Base-by-base conservation (phyloP, 108 stramenopile genomes). In the Nitzschia sp. region DNA sequence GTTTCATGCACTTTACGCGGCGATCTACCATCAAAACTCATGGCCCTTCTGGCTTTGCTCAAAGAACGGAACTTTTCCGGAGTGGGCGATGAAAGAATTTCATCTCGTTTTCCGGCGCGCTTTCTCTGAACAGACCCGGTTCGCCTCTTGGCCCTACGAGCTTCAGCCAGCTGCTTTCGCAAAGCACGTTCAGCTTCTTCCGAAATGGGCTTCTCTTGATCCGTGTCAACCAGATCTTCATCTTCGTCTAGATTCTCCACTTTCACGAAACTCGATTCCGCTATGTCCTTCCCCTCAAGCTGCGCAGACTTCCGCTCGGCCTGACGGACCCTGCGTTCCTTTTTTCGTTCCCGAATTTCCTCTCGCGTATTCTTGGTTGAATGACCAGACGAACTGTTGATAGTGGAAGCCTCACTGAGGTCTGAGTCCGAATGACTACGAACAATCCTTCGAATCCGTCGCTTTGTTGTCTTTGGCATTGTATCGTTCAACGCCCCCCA, bases 341-440 rank as follows among this genome's bases (percentile, higher is more conserved):
- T 17, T 4, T 51, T 51, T 51, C 49, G 11, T 4, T 9, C 49
- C n/a, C n/a, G 49, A 5, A 51, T 51, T 19, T 51, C 49, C 4
- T 23, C 49, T 19, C 49, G 49, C 21, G 49, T 19, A 4, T 19
- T 19, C 21, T 51, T 51, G 4, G 5, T 19, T 5, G 4, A 19
- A 4, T 18, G 23, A 11, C 56, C 56, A 6, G 56, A 57, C 2
- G 30, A 32, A 57, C 64, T 64, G 19, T 64, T 24, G 15, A 64
- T 64, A 2, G 64, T 48, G 9, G 64, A 64, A 6, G 64, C 64
- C 30, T 64, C 64, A 29, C 64, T 64, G 46, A 64, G 17, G 19
- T 64, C 64, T 5, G 64, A 64, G 36, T 64, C 64, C 4, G 64
- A 64, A 29, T 38, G 23, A 23, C 26, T 25, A 9, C 60, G 6